Conservation (phyloP, 805 yeast genomes). For the Metschnikowia kofuensis region DNA sequence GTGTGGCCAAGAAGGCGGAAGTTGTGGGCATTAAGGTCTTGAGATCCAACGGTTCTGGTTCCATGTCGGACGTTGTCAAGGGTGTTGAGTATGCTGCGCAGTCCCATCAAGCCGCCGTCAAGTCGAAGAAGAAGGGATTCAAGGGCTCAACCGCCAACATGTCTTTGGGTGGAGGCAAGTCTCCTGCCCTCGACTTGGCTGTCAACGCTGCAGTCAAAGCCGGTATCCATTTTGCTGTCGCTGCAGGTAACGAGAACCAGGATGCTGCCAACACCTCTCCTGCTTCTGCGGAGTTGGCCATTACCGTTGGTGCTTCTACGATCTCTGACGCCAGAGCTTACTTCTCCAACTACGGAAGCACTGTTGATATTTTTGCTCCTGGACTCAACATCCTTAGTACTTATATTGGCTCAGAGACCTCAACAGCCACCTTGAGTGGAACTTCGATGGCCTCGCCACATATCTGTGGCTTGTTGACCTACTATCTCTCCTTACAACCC, state of each 20-base stretch:
- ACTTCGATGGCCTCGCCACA: slow-evolving; percentile 99
- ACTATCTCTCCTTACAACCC: slow-evolving; percentile 85
- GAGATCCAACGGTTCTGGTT: slow-evolving; percentile 38
- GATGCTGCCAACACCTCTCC: slow-evolving; percentile 63
- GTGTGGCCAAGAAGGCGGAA: slow-evolving; percentile 66
- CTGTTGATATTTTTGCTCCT: slow-evolving; percentile 55
- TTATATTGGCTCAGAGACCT: slow-evolving; percentile 70
- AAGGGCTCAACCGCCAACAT: slow-evolving; percentile 62
- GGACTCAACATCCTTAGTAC: slow-evolving; percentile 56
- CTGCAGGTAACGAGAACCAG: slow-evolving; percentile 61
- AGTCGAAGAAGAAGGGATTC: slow-evolving; percentile 43
- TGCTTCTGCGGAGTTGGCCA: slow-evolving; percentile 53
- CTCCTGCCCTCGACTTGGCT: slow-evolving; percentile 54
- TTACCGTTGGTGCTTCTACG: slow-evolving; percentile 52
- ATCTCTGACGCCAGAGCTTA: slow-evolving; percentile 45
- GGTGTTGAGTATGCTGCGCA: slow-evolving; percentile 46
- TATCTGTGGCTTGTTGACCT: slow-evolving; percentile 86
- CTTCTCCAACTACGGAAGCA: slow-evolving; percentile 53
- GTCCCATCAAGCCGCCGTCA: slow-evolving; percentile 35
- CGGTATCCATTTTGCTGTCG: slow-evolving; percentile 59
- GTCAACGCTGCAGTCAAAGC: slow-evolving; percentile 57
- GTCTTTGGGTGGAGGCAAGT: slow-evolving; percentile 60
- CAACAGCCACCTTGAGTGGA: slow-evolving; percentile 85
- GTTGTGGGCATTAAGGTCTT: slow-evolving; percentile 42
- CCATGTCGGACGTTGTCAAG: slow-evolving; percentile 41